Conservation (phyloP, 2,329 filamentous ascomycete genomes). For the Penicillium sp. region DNA sequence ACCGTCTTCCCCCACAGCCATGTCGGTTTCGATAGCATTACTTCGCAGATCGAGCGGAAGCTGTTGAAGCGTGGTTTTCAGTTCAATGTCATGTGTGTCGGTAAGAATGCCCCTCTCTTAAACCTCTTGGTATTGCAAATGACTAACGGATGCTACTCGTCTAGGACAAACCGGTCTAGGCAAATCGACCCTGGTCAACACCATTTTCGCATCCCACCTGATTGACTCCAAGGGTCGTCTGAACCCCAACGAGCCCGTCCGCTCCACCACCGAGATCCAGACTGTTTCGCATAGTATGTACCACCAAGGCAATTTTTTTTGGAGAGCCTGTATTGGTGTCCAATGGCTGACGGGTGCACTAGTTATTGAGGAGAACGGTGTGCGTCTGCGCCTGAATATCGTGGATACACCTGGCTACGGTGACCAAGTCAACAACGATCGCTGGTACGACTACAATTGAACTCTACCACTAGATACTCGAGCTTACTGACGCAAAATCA, state of each 20-base stretch:
- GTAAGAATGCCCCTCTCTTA: slow-evolving; percentile 53
- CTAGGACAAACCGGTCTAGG: slow-evolving; percentile 94
- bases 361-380: slow-evolving; percentile 98
- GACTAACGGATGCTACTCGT: background rate
- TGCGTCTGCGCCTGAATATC: slow-evolving; percentile 95
- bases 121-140: background rate
- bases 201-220: slow-evolving; percentile 98
- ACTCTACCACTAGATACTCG: background rate
- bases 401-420: slow-evolving; percentile 98
- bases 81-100: slow-evolving; percentile 99
- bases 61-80: slow-evolving; percentile 99
- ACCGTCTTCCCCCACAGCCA: slow-evolving; percentile 84
- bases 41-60: slow-evolving; percentile 98
- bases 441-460: slow-evolving; percentile 54
- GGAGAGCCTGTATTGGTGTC: background rate
- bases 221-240: slow-evolving; percentile 98
- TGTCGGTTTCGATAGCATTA: slow-evolving; percentile 99
- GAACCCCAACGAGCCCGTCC: slow-evolving; percentile 83
- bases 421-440: slow-evolving; percentile 98
- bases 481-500: slow-evolving; percentile 17
- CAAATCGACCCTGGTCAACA: slow-evolving; percentile 99
- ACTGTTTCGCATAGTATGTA: slow-evolving; percentile 76
- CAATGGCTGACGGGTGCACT: slow-evolving; percentile 18
- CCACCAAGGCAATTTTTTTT: background rate
- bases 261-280: slow-evolving; percentile 96